Conservation (phyloP, 2,329 filamentous ascomycete genomes). For the Fusarium sp. region DNA sequence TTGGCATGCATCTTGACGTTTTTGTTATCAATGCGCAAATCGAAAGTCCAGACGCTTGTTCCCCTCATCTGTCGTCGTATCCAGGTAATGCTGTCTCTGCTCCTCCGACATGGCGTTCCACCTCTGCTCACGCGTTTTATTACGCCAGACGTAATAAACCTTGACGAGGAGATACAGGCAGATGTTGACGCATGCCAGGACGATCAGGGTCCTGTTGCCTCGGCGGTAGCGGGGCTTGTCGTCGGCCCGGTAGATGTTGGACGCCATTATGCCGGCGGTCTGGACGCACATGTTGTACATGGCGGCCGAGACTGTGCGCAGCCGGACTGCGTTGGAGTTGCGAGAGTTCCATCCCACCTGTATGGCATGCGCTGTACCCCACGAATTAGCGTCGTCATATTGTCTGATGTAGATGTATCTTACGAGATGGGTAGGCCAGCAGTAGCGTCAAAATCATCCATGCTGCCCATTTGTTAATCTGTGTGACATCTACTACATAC, state of each 20-base stretch:
- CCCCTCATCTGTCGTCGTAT: conserved; percentile 24
- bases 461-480: conserved; percentile 45
- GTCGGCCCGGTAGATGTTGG: conserved; percentile 61
- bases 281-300: conserved; percentile 59
- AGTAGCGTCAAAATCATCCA: conserved; percentile 48
- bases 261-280: conserved; percentile 56
- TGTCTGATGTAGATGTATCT: background rate
- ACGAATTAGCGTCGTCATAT: conserved; percentile 10
- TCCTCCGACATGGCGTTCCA: conserved; percentile 23
- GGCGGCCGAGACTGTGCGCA: conserved; percentile 70
- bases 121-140: conserved; percentile 33
- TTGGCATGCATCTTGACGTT: background rate
- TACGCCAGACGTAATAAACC: conserved; percentile 54
- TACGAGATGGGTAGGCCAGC: conserved; percentile 48
- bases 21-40: conserved; percentile 22
- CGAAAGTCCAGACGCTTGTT: conserved; percentile 28
- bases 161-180: conserved; percentile 55
- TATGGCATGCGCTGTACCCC: conserved; percentile 55
- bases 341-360: conserved; percentile 62
- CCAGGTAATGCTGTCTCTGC: background rate
- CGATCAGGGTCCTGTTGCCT: conserved; percentile 55
- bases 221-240: conserved; percentile 56
- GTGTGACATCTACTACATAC: conserved; percentile 43
- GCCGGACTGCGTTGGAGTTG: conserved; percentile 72
- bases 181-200: conserved; percentile 40